Base-by-base conservation (phyloP, 176 grass and related monocot species). In the Carex parvula region DNA sequence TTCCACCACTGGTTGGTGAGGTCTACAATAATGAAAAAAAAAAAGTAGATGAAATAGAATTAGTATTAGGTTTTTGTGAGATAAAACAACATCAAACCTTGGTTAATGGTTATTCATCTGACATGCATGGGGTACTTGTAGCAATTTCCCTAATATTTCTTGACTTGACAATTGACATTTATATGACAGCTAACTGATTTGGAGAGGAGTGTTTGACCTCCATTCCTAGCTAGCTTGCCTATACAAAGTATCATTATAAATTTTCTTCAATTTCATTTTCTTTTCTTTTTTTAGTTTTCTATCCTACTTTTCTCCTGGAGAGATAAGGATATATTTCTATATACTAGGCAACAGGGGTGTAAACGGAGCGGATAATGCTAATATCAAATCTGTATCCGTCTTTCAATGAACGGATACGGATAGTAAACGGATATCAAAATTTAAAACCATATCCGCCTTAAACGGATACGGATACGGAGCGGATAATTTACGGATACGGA, bases 171-270 rank as follows among this genome's bases (percentile, higher is more conserved):
- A 29, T 26, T 52, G 80, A 82, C 60, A 62, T 82, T 65, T 65
- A 24, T 64, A 50, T 82, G 80, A 82, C 80, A 64, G 60, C 59
- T 82, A 29, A 44, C n/a, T 66, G 59, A 67, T 48, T 48, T 82
- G 61, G 42, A 82, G 63, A 82, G 30, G 61, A 82, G 32, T 82
- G 60, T 64, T 82, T 82, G 39, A 82, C 80, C 39, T 6, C 80
- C 16, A 54, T 67, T 52, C 60, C 37, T 82, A 82, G 61, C 17
- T 82, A 82, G 4, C 11, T 39, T 82, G 35, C 80, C 60, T 66
- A 66, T 50, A 18, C 50, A 39, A 60, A 33, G 37, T 82, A 13
- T 53, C 12, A 64, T 82, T 62, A 41, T 22, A 15, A 56, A 26
- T 12, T 81, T 18, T 81, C 37, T 21, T n/a, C 15, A 61, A 20